Evolutionary conservation across 1,139 yeast genomes (phyloP), one percentile per base, ranked within the genome.

Genomic region (Zygosaccharomyces pseudobailii): DNA sequence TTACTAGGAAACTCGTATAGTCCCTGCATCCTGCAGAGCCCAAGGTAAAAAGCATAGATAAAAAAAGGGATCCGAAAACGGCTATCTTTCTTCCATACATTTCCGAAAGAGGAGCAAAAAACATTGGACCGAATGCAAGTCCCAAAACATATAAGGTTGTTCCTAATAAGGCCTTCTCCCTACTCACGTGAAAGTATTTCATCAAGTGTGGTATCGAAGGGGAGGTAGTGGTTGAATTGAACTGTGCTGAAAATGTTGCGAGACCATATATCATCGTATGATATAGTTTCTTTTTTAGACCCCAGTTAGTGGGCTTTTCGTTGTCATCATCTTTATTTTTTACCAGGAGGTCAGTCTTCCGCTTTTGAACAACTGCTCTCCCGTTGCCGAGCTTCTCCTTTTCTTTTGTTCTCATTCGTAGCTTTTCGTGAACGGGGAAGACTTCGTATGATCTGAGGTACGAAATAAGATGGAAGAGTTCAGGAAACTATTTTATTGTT

Each of bases 11-110:
- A 33, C 75, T 67, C 20, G 70, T 60, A 9, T 74, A 69, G 54
- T 78, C 74, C 32, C 70, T 62, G 4, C 78, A 58, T 42, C 76
- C 70, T 1, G 80, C 80, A 25, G 75, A 70, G 9, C 78, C 79
- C 72, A 77, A 71, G 28, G 75, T 70, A 57, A 77, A 71, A 19
- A 77, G 64, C 66, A 74, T 71, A 3, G 78, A 71, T 24, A 70
- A 48, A 7, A 80, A 76, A 55, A 77, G 71, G 0, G 79, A 70
- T 5, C 67, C 45, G 20, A 73, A 42, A 52, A 75, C 78, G 41
- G 77, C 69, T 50, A 68, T 56, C 40, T 73, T 73, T 52, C 79
- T 65, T 3, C 80, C 79, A 46, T 72, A 62, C 2, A 57, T 61
- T 52, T 73, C 77, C 2, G 72, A 63, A 45, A 72, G 45, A 0